These are phyloP conservation scores for Sechiopsis laciniata DNA, from an alignment of 306 rosid species.

Conservation along the genomic window DNA sequence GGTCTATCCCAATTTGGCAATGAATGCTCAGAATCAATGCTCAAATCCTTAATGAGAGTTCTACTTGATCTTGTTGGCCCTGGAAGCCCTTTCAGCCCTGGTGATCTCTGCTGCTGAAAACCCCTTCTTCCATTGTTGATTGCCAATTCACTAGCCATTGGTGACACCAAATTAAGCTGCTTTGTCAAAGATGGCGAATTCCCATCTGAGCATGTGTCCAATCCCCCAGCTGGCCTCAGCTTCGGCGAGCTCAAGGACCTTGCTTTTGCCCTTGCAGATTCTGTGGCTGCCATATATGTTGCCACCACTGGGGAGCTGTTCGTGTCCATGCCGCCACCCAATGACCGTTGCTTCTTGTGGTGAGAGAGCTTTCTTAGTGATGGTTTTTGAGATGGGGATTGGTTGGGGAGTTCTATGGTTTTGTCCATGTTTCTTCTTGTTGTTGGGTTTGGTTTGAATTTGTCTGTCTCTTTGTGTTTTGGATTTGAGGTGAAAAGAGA, in stretches of 20 bases:
- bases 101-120: slow-evolving; percentile 57
- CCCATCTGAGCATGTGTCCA: slow-evolving; percentile 48
- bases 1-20: slow-evolving; percentile 51
- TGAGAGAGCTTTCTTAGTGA: slow-evolving; percentile 34
- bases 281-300: slow-evolving; percentile 92
- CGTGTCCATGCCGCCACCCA: slow-evolving; percentile 37
- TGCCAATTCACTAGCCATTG: slow-evolving; percentile 49
- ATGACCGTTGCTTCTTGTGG: slow-evolving; percentile 53
- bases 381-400: slow-evolving; percentile 49
- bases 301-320: slow-evolving; percentile 63
- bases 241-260: slow-evolving; percentile 73
- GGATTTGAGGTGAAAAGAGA: slow-evolving; percentile 41
- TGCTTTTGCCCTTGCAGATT: slow-evolving; percentile 72
- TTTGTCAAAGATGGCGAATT: slow-evolving; percentile 76
- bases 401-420: slow-evolving; percentile 37
- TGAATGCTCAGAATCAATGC: slow-evolving; percentile 64
- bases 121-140: slow-evolving; percentile 28
- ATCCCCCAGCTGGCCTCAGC: slow-evolving; percentile 43
- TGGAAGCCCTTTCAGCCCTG: slow-evolving; percentile 65
- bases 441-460: slow-evolving; percentile 31
- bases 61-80: slow-evolving; percentile 64
- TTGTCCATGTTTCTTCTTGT: slow-evolving; percentile 33
- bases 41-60: slow-evolving; percentile 42
- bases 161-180: slow-evolving; percentile 44
- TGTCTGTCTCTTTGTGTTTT: slow-evolving; percentile 34